Percentiles rank a stretch among this genome's conserved stretches.
Conservation (phyloP, 345 rosid genomes). For the Gossypium stocksii region DNA sequence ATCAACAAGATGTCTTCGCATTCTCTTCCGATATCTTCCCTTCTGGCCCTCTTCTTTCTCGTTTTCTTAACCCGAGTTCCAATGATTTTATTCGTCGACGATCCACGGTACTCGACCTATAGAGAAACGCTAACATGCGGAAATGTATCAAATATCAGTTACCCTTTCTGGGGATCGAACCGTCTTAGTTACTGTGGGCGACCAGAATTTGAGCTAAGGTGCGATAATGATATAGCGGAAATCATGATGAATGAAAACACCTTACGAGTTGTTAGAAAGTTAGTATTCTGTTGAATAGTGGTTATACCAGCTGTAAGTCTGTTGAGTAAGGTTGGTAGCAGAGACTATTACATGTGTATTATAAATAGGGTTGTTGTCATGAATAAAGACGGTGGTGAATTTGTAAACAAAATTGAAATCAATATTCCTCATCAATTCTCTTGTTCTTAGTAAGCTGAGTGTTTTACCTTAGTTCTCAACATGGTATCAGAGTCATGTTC, state of each 20-base stretch:
- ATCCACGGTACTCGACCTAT: constrained; percentile 17
- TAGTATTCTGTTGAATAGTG: too few species aligned
- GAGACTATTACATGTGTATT: too few species aligned
- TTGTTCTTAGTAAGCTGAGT: too few species aligned
- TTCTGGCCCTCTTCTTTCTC: not conserved
- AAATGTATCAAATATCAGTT: constrained; percentile 13
- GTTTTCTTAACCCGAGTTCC: not conserved
- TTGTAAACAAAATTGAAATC: too few species aligned
- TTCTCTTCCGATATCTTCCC: not conserved
- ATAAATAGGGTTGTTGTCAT: too few species aligned
- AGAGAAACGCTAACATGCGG: constrained; percentile 23
- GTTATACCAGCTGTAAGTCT: too few species aligned
- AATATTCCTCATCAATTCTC: too few species aligned
- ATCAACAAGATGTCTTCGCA: not conserved
- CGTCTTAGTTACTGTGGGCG: constrained; percentile 24
- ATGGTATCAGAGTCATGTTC: too few species aligned
- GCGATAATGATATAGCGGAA: constrained; percentile 9
- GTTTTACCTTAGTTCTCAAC: too few species aligned
- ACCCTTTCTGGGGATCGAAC: constrained; percentile 33
- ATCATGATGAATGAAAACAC: constrained; percentile 14
- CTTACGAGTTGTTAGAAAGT: constrained; percentile 12
- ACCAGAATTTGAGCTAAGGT: constrained; percentile 21
- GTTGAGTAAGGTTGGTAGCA: too few species aligned
- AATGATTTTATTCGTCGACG: not conserved
- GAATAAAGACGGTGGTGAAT: too few species aligned